Conservation (phyloP, 257 asterid genomes). For the Capsicum rhomboideum region DNA sequence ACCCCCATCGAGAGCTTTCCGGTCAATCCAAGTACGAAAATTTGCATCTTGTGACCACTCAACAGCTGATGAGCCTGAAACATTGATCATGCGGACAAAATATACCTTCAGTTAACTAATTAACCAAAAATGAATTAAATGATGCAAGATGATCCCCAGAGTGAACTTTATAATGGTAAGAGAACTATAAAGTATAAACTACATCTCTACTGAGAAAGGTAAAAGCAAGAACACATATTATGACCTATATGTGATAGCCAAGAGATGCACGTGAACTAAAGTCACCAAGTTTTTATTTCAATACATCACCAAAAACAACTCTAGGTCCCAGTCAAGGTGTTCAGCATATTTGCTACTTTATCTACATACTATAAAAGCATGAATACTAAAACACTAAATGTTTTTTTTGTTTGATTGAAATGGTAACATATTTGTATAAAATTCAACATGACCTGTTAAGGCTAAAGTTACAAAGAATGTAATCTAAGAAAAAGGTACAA, state of each 20-base stretch:
- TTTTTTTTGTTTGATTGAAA: too few relatives aligned
- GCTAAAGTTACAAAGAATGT: too few relatives aligned
- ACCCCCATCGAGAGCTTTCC: conserved; percentile 31
- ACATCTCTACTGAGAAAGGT: background rate
- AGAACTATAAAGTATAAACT: background rate
- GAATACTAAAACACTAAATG: background rate
- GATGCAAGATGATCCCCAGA: background rate
- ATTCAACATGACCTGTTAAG: too few relatives aligned
- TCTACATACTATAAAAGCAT: background rate
- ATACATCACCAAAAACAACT: background rate
- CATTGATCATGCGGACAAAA: background rate
- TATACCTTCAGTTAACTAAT: background rate
- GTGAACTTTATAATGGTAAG: background rate
- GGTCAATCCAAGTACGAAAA: conserved; percentile 47
- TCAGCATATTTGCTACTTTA: background rate
- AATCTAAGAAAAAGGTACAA: too few relatives aligned
- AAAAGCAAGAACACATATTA: background rate
- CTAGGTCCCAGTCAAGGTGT: background rate
- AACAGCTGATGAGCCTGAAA: conserved; percentile 76
- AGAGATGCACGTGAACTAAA: background rate
- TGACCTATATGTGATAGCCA: background rate
- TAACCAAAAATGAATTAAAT: background rate
- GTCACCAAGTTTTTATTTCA: background rate
- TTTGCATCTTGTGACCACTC: conserved; percentile 67
- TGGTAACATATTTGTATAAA: too few relatives aligned